These are phyloP conservation scores for Mycena alexandri DNA, from an alignment of 768 basidiomycete species.

Conservation along the genomic window DNA sequence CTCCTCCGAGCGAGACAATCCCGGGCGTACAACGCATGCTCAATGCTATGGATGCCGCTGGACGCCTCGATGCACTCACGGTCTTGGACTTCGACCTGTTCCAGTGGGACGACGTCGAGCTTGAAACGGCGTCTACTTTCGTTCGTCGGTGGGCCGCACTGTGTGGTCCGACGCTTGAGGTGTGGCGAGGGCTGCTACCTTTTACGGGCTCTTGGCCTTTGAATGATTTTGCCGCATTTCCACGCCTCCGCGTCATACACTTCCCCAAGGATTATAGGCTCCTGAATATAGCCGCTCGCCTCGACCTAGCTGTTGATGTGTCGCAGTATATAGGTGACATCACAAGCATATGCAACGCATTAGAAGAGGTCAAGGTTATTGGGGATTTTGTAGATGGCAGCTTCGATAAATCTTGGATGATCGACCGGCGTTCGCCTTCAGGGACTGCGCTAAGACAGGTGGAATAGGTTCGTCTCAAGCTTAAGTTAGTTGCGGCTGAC, in stretches of 20 bases:
- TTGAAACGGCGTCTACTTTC: not conserved
- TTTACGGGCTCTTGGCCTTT: slow-evolving; percentile 1
- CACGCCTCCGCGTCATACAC: slow-evolving; percentile 13
- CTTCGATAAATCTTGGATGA: slow-evolving; percentile 9
- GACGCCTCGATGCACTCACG: slow-evolving; percentile 5
- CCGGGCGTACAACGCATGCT: slow-evolving; percentile 6
- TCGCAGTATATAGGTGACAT: not conserved
- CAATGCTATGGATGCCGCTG: slow-evolving; percentile 5
- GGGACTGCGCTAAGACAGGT: not conserved
- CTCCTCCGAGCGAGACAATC: not conserved
- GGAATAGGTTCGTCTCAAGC: no score
- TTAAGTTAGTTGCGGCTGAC: no score
- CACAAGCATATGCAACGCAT: not conserved
- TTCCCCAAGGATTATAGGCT: not conserved
- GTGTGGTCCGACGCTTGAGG: slow-evolving; percentile 25
- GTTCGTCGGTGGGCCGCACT: slow-evolving; percentile 10
- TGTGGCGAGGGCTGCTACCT: slow-evolving; percentile 21
- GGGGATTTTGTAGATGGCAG: not conserved
- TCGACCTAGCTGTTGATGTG: not conserved
- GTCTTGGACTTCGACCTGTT: slow-evolving; percentile 25
- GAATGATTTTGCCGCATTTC: slow-evolving; percentile 9
- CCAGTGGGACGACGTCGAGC: slow-evolving; percentile 6
- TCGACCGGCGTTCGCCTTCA: slow-evolving; percentile 8
- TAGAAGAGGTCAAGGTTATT: slow-evolving; percentile 16
- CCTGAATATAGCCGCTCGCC: not conserved